Conservation (phyloP, 225 moss, liverwort and hornwort species). For the Climacium dendroides region DNA sequence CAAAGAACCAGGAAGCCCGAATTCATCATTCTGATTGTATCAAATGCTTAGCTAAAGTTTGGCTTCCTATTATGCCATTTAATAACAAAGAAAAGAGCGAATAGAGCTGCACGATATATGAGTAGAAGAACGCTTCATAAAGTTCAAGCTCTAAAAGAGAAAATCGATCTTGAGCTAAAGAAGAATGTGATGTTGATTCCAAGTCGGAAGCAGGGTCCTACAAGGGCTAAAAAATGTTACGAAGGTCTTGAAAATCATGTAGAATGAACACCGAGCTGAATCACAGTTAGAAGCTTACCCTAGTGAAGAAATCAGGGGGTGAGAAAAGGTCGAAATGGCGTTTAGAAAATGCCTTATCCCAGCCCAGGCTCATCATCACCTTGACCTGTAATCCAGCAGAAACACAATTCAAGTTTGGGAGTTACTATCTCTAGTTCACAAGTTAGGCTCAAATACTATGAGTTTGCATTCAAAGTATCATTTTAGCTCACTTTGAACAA, state of each 20-base stretch:
- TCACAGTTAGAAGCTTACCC: slow-evolving; percentile 16
- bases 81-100: not conserved
- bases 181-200: not conserved
- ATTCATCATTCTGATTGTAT: not conserved
- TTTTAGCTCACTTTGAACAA: not conserved
- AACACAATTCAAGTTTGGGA: not conserved
- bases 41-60: not conserved
- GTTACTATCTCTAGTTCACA: not conserved
- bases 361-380: slow-evolving; percentile 73
- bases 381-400: slow-evolving; percentile 38
- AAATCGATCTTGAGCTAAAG: too few species aligned
- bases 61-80: not conserved
- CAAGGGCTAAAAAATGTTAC: not conserved
- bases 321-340: slow-evolving; percentile 73
- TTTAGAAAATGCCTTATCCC: slow-evolving; percentile 70
- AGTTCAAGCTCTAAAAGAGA: not conserved
- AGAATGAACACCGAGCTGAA: not conserved
- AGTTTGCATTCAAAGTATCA: not conserved
- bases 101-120: not conserved
- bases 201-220: not conserved
- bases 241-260: not conserved
- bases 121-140: not conserved
- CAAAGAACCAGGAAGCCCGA: not conserved
- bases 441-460: not conserved
- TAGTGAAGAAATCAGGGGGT: slow-evolving; percentile 82